A percentile compares a stretch with the other conserved stretches of the same genome.
phyloP scores from a whole-genome alignment of 2,329 filamentous ascomycete species.

The Camptophora hylomeconis region DNA sequence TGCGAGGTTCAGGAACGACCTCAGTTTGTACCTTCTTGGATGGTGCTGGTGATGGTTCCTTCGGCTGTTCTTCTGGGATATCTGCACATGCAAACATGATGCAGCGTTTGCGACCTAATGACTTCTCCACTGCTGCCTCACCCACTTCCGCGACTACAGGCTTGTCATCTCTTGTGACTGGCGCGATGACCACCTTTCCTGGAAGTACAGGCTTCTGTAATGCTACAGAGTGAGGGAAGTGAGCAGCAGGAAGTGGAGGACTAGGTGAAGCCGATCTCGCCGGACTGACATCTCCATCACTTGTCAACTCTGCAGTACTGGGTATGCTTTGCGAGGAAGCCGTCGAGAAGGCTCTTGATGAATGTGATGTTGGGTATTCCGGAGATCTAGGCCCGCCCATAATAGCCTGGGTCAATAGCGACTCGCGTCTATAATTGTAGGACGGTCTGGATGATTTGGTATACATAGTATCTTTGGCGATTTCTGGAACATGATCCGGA shows the following conservation, averaged over 20 bases:
- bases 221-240: slow-evolving; percentile 21
- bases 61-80: slow-evolving; percentile 38
- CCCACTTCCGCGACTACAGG: slow-evolving; percentile 23
- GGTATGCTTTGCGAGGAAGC: slow-evolving; percentile 65
- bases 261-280: slow-evolving; percentile 80
- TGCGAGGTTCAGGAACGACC: slow-evolving; percentile 24
- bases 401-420: slow-evolving; percentile 76
- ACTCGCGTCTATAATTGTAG: slow-evolving; percentile 45
- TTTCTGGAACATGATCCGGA: slow-evolving; percentile 34
- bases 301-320: slow-evolving; percentile 87
- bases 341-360: slow-evolving; percentile 32
- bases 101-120: slow-evolving; percentile 64
- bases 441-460: slow-evolving; percentile 29
- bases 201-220: slow-evolving; percentile 9
- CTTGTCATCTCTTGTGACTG: slow-evolving; percentile 18
- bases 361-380: slow-evolving; percentile 15
- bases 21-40: slow-evolving; percentile 21
- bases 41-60: no score
- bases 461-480: slow-evolving; percentile 25
- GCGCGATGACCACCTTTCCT: slow-evolving; percentile 17
- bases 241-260: slow-evolving; percentile 55
- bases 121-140: slow-evolving; percentile 49
- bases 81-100: slow-evolving; percentile 83
- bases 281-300: slow-evolving; percentile 80
- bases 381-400: slow-evolving; percentile 41